phyloP scores from a whole-genome alignment of 805 yeast genomes.

The Teunomyces cretensis region DNA sequence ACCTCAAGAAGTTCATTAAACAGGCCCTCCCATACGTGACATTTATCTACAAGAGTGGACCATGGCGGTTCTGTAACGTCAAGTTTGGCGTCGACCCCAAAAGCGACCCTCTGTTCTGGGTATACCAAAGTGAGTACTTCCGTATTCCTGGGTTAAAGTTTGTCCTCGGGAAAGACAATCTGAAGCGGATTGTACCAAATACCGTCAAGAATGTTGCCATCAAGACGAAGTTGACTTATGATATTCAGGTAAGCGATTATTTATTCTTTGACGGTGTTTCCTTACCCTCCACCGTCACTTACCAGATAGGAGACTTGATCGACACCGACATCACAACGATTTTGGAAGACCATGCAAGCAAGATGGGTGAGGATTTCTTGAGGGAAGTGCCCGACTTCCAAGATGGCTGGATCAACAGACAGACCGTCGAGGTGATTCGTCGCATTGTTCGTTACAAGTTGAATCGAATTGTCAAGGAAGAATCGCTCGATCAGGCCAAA shows the following conservation, averaged over 20 bases:
- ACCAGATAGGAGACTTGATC: constrained; percentile 75
- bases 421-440: constrained; percentile 63
- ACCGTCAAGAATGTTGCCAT: constrained; percentile 16
- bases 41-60: constrained; percentile 82
- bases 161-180: constrained; percentile 5
- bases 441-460: constrained; percentile 72
- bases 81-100: constrained; percentile 79
- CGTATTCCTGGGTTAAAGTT: constrained; percentile 43
- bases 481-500: constrained; percentile 42
- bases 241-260: constrained; percentile 24
- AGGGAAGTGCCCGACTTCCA: constrained; percentile 43
- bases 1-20: constrained; percentile 49
- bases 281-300: constrained; percentile 66
- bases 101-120: constrained; percentile 49
- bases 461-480: constrained; percentile 55
- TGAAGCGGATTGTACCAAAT: constrained; percentile 23
- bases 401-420: constrained; percentile 78
- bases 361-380: constrained; percentile 33
- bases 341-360: constrained; percentile 34
- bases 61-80: constrained; percentile 89
- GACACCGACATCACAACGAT: constrained; percentile 59
- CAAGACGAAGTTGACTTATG: constrained; percentile 11
- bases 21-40: constrained; percentile 84
- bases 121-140: constrained; percentile 85
- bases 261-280: constrained; percentile 71